Percentiles rank a stretch among this genome's conserved stretches.
These are phyloP conservation scores for Patellifolia procumbens DNA, from an alignment of 179 eudicot genomes.

Conservation along the genomic window DNA sequence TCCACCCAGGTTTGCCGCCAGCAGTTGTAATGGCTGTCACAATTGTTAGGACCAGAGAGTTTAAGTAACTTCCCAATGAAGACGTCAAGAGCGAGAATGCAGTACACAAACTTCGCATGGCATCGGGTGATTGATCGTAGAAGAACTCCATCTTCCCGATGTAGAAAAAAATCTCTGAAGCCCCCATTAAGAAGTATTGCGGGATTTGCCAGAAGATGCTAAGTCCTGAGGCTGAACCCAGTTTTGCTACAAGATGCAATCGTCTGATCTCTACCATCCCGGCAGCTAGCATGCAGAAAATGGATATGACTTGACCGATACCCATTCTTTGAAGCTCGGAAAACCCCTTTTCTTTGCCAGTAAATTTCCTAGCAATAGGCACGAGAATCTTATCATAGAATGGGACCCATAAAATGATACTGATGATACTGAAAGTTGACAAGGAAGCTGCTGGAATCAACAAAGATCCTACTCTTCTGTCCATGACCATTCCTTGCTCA, in stretches of 20 bases:
- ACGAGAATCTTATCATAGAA: slow-evolving; percentile 32
- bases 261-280: slow-evolving; percentile 31
- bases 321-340: slow-evolving; percentile 37
- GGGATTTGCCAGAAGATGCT: slow-evolving; percentile 41
- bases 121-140: slow-evolving; percentile 38
- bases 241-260: slow-evolving; percentile 7
- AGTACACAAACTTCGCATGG: slow-evolving; percentile 37
- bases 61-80: slow-evolving; percentile 34
- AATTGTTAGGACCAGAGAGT: slow-evolving; percentile 35
- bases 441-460: slow-evolving; percentile 38
- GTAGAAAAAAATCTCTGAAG: slow-evolving; percentile 31
- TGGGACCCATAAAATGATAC: slow-evolving; percentile 25
- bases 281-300: slow-evolving; percentile 31
- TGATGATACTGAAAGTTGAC: slow-evolving; percentile 23
- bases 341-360: slow-evolving; percentile 30
- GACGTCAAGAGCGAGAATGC: slow-evolving; percentile 31
- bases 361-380: slow-evolving; percentile 24
- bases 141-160: slow-evolving; percentile 39
- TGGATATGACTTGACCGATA: slow-evolving; percentile 33
- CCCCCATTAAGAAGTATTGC: slow-evolving; percentile 33
- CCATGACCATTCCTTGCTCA: slow-evolving; percentile 38
- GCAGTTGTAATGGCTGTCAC: slow-evolving; percentile 35
- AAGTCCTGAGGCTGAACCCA: slow-evolving; percentile 4
- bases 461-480: slow-evolving; percentile 29
- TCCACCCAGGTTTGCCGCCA: slow-evolving; percentile 38